These are phyloP conservation scores for Lasiodiplodia theobromae DNA, from an alignment of 2,329 filamentous ascomycete genomes.

Conservation along the genomic window DNA sequence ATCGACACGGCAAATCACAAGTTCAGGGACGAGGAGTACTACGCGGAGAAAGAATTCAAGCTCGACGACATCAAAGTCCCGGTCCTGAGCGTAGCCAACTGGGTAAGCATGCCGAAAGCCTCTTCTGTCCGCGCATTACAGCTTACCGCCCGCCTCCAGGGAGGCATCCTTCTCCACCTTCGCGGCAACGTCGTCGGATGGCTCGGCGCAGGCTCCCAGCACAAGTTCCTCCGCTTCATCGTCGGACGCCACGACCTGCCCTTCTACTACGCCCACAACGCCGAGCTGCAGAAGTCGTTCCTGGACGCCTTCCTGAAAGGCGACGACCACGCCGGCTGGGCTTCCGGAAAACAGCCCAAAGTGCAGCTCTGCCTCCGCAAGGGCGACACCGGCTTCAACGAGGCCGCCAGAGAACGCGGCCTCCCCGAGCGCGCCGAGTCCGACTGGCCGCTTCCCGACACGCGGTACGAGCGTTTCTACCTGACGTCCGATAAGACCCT, in stretches of 20 bases:
- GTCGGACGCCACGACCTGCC: slow-evolving; percentile 74
- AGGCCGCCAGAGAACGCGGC: slow-evolving; percentile 64
- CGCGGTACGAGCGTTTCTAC: slow-evolving; percentile 68
- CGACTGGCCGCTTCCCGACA: slow-evolving; percentile 73
- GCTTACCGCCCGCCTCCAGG: too few species aligned
- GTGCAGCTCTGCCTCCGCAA: slow-evolving; percentile 69
- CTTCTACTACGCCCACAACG: slow-evolving; percentile 74
- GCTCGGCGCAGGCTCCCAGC: slow-evolving; percentile 66
- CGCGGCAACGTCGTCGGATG: slow-evolving; percentile 74
- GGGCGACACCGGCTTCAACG: slow-evolving; percentile 71
- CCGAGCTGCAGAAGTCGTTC: slow-evolving; percentile 71
- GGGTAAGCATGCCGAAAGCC: slow-evolving; percentile 50
- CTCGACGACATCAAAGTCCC: slow-evolving; percentile 72
- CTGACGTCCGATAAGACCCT: slow-evolving; percentile 57
- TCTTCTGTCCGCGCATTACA: too few species aligned
- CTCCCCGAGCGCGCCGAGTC: slow-evolving; percentile 64
- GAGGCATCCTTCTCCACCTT: slow-evolving; percentile 72
- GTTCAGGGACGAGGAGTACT: slow-evolving; percentile 70
- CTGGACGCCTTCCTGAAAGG: slow-evolving; percentile 75
- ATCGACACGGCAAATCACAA: slow-evolving; percentile 51
- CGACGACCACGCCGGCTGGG: slow-evolving; percentile 69
- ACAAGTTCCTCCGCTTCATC: slow-evolving; percentile 74
- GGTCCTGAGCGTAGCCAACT: slow-evolving; percentile 71
- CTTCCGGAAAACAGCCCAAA: slow-evolving; percentile 63
- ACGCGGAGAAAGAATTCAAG: slow-evolving; percentile 69